Percentiles rank a stretch among this genome's conserved stretches.
Conservation (phyloP, 2,329 filamentous ascomycete species). For the Nemania diffusa region DNA sequence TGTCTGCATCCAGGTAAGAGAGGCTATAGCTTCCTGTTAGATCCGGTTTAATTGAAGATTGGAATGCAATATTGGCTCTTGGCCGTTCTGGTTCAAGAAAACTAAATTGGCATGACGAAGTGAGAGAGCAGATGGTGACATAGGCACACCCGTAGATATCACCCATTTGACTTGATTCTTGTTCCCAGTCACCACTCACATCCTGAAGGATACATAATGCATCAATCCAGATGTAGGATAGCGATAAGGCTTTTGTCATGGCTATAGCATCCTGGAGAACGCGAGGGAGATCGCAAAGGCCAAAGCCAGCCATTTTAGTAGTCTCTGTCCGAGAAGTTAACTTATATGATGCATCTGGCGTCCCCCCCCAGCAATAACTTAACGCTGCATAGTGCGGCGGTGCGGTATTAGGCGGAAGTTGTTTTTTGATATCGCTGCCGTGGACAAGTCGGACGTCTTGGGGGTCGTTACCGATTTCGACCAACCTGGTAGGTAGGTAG, state of each 20-base stretch:
- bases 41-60: not conserved
- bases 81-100: conserved; percentile 9
- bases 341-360: conserved; percentile 2
- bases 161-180: conserved; percentile 13
- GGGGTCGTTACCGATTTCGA: conserved; percentile 2
- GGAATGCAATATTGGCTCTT: not conserved
- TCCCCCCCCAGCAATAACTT: conserved; percentile 9
- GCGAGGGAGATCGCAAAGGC: conserved; percentile 44
- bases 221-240: conserved; percentile 17
- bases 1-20: conserved; percentile 15
- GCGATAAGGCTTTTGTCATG: not conserved
- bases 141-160: conserved; percentile 12
- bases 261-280: conserved; percentile 18
- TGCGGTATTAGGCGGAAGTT: not conserved
- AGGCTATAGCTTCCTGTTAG: conserved; percentile 6
- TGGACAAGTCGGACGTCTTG: conserved; percentile 12
- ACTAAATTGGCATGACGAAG: not conserved
- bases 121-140: conserved; percentile 16
- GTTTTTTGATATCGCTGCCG: not conserved
- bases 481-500: conserved; percentile 6
- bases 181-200: not conserved
- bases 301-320: not conserved
- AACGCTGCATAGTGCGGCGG: conserved; percentile 7
- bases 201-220: conserved; percentile 14
- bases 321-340: conserved; percentile 2